These are phyloP conservation scores for Colletotrichum sp. DNA, from an alignment of 2,329 filamentous ascomycete species.

Conservation along the genomic window DNA sequence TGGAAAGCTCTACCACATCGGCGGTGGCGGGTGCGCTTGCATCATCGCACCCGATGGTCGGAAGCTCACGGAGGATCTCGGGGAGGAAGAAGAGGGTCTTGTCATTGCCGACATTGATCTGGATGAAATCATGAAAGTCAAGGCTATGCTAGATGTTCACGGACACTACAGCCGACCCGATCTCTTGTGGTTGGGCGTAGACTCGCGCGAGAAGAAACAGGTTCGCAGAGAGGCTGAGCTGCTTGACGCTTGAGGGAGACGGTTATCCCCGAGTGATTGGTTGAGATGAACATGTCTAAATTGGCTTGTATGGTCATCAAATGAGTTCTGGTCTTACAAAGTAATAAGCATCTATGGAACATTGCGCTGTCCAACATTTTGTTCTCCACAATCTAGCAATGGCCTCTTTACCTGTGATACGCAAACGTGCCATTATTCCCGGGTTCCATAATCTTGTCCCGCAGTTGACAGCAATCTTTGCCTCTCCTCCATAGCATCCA, in stretches of 20 bases:
- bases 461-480: conserved; percentile 2
- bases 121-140: background rate
- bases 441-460: background rate
- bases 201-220: background rate
- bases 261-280: fast-evolving
- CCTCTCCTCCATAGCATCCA: conserved; percentile 5
- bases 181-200: background rate
- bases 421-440: background rate
- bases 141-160: background rate
- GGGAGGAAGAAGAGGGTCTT: background rate
- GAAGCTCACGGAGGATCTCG: background rate
- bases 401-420: background rate
- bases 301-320: background rate
- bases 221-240: background rate
- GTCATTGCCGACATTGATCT: background rate
- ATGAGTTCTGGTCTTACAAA: background rate
- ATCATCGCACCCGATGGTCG: background rate
- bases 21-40: background rate
- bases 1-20: background rate
- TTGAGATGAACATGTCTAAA: background rate
- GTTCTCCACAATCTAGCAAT: background rate
- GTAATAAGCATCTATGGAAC: fast-evolving
- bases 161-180: background rate
- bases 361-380: fast-evolving
- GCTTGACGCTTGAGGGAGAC: background rate